Conservation (phyloP, 352 stramenopile species). For the Pythium rishiriense region DNA sequence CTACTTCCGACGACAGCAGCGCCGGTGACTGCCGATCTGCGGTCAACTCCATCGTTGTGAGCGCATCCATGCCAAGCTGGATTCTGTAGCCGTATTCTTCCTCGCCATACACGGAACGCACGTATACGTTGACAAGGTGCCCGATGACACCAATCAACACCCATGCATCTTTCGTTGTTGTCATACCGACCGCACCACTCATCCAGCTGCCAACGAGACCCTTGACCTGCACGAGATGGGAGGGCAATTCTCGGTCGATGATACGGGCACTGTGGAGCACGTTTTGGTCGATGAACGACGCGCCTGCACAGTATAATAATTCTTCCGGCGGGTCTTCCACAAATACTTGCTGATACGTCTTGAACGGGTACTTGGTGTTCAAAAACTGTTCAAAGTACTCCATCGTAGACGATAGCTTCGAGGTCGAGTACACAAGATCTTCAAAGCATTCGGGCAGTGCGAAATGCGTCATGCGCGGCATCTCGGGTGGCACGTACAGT, state of each 20-base stretch:
- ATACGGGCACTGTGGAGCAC: slow-evolving; percentile 72
- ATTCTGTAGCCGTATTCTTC: slow-evolving; percentile 88
- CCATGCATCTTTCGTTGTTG: slow-evolving; percentile 86
- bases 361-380: slow-evolving; percentile 76
- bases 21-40: slow-evolving; percentile 62
- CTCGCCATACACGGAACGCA: slow-evolving; percentile 75
- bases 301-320: slow-evolving; percentile 65
- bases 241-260: slow-evolving; percentile 81
- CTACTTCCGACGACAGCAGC: slow-evolving; percentile 72
- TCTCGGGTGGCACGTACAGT: slow-evolving; percentile 72
- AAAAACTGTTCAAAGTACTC: slow-evolving; percentile 78
- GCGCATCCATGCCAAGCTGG: slow-evolving; percentile 80
- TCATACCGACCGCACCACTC: slow-evolving; percentile 71
- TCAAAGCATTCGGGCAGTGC: slow-evolving; percentile 74
- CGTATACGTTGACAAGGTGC: slow-evolving; percentile 82
- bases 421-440: slow-evolving; percentile 74
- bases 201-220: slow-evolving; percentile 80
- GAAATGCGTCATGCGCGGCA: slow-evolving; percentile 85
- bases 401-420: slow-evolving; percentile 71
- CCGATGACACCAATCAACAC: slow-evolving; percentile 80
- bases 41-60: slow-evolving; percentile 84
- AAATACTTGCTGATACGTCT: slow-evolving; percentile 88
- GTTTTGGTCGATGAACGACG: slow-evolving; percentile 77
- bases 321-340: slow-evolving; percentile 81
- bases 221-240: slow-evolving; percentile 81